These are phyloP conservation scores for Cyclostephanos tholiformis DNA, from an alignment of 108 stramenopile species.

Conservation along the genomic window DNA sequence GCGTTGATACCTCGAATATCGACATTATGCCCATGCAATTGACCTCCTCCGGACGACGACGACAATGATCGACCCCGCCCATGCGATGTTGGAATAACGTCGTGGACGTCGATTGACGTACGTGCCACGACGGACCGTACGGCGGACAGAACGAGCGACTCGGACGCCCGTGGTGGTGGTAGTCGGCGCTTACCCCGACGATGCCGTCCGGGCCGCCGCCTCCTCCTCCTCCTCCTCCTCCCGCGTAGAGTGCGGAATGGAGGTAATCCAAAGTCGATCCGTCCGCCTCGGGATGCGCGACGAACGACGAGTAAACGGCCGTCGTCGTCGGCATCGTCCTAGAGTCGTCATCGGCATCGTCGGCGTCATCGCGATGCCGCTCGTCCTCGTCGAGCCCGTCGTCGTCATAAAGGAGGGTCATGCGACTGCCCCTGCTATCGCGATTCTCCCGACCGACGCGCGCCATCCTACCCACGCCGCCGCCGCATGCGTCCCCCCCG, in stretches of 20 bases:
- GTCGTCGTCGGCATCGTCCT: background rate
- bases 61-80: no score
- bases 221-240: conserved; percentile 26
- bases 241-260: conserved; percentile 58
- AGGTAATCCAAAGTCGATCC: conserved; percentile 42
- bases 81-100: no score
- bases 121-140: no score
- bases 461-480: conserved; percentile 18
- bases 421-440: conserved; percentile 30
- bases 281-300: conserved; percentile 78
- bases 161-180: no score
- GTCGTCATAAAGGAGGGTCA: conserved; percentile 36
- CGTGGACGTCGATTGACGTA: no score
- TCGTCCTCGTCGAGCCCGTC: no score
- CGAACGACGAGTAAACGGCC: conserved; percentile 72
- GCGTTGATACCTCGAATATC: conserved; percentile 45
- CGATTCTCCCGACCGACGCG: conserved; percentile 30
- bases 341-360: background rate
- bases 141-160: no score
- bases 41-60: conserved; percentile 21
- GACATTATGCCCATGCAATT: conserved; percentile 55
- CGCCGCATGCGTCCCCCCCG: conserved; percentile 5
- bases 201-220: no score
- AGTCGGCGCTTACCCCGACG: no score
- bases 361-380: no score